Evolutionary conservation across 2,329 filamentous ascomycete genomes (phyloP).

Genomic region (Teratosphaeria pseudoeucalypti): DNA sequence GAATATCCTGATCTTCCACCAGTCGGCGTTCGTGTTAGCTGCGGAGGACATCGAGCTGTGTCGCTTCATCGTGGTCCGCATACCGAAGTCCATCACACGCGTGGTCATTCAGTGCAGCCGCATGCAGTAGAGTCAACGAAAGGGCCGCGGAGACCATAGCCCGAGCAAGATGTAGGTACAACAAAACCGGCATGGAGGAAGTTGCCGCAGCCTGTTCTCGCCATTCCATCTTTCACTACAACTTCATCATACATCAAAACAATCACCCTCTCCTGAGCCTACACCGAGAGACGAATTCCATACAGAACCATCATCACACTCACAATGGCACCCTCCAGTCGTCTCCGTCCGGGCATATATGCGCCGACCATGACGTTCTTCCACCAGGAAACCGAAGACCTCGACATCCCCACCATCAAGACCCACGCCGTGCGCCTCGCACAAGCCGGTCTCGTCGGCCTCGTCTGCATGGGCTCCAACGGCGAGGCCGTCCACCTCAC

Average conservation of each 20-base stretch:
- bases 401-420: constrained; percentile 70
- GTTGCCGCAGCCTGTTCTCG: background rate
- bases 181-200: background rate
- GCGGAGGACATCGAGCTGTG: background rate
- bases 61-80: background rate
- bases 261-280: background rate
- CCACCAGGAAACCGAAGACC: constrained; percentile 69
- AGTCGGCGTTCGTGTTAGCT: background rate
- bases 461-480: constrained; percentile 84
- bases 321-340: constrained; percentile 22
- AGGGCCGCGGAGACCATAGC: background rate
- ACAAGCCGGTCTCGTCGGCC: constrained; percentile 65
- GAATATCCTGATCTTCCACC: constrained; percentile 7
- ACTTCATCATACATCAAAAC: background rate
- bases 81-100: background rate
- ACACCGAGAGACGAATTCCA: background rate
- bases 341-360: constrained; percentile 68
- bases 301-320: background rate
- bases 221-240: background rate
- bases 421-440: constrained; percentile 71
- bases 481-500: constrained; percentile 81
- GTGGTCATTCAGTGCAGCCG: background rate
- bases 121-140: background rate
- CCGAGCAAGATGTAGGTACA: background rate
- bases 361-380: constrained; percentile 89